These are phyloP conservation scores for Amoebophrya sp. DNA, from an alignment of 169 alveolate species.

Conservation along the genomic window DNA sequence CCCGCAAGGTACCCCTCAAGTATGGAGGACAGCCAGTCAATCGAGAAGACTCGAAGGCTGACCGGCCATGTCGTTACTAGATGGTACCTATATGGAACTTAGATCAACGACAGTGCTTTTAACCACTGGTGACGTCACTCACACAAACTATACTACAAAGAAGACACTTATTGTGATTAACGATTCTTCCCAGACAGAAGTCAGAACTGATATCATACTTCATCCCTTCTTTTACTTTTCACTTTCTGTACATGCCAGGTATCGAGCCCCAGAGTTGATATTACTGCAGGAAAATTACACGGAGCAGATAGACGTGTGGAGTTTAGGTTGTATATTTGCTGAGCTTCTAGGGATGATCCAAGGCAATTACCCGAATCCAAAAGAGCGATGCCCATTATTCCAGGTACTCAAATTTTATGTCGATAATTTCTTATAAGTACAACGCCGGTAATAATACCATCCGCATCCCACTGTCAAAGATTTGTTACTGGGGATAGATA, in stretches of 20 bases:
- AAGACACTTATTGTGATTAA: background rate
- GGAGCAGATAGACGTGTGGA: constrained; percentile 93
- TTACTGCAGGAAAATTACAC: constrained; percentile 89
- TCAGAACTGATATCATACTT: too few species aligned
- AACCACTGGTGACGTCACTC: too few species aligned
- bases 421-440: background rate
- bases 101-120: too few species aligned
- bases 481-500: too few species aligned
- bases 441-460: background rate
- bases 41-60: constrained; percentile 67
- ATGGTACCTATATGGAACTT: too few species aligned
- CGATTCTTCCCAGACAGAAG: too few species aligned
- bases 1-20: background rate
- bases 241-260: too few species aligned
- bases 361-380: constrained; percentile 52
- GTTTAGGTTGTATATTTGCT: constrained; percentile 93
- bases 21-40: background rate
- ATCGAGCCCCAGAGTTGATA: constrained; percentile 96
- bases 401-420: background rate
- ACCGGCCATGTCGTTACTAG: constrained; percentile 93
- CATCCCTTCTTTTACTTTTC: too few species aligned
- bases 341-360: constrained; percentile 83
- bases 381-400: background rate
- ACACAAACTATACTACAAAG: background rate
- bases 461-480: too few species aligned